Conservation (phyloP, 805 yeast genomes). For the Zygosaccharomyces gambellarensis region DNA sequence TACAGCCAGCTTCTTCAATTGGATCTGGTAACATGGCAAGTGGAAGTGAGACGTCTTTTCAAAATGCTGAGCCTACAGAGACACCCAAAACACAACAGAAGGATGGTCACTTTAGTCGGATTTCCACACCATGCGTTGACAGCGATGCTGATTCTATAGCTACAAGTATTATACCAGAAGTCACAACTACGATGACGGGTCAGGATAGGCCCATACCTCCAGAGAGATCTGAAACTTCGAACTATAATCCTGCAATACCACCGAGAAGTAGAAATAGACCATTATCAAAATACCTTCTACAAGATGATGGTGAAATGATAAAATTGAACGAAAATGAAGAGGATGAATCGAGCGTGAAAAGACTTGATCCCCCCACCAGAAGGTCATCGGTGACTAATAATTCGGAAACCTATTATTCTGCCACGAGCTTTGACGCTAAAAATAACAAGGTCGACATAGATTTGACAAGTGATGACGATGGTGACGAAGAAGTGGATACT, state of each 20-base stretch:
- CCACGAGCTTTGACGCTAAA: conserved; percentile 15
- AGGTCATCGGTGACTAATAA: conserved; percentile 11
- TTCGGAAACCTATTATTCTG: conserved; percentile 28
- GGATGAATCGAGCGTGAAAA: conserved; percentile 5
- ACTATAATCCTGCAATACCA: conserved; percentile 31
- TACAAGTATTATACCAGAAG: conserved; percentile 28
- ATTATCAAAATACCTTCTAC: conserved; percentile 24
- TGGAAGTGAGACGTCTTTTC: conserved; percentile 22
- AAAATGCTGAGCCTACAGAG: conserved; percentile 11
- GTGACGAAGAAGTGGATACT: conserved; percentile 11
- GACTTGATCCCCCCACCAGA: conserved; percentile 8
- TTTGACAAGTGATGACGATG: background rate
- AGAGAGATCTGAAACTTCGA: conserved; percentile 20
- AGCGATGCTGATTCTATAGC: conserved; percentile 20
- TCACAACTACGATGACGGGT: conserved; percentile 18
- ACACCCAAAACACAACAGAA: conserved; percentile 1
- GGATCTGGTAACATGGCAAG: conserved; percentile 24
- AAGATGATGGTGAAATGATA: conserved; percentile 22
- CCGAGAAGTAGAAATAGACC: conserved; percentile 34
- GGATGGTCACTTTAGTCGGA: conserved; percentile 1
- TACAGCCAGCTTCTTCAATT: conserved; percentile 15
- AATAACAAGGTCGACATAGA: conserved; percentile 8
- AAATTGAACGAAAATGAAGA: conserved; percentile 19
- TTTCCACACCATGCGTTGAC: conserved; percentile 4
- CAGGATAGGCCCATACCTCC: conserved; percentile 17